Conservation (phyloP, 148 eudicot genomes). For the Pouteria glomerata region DNA sequence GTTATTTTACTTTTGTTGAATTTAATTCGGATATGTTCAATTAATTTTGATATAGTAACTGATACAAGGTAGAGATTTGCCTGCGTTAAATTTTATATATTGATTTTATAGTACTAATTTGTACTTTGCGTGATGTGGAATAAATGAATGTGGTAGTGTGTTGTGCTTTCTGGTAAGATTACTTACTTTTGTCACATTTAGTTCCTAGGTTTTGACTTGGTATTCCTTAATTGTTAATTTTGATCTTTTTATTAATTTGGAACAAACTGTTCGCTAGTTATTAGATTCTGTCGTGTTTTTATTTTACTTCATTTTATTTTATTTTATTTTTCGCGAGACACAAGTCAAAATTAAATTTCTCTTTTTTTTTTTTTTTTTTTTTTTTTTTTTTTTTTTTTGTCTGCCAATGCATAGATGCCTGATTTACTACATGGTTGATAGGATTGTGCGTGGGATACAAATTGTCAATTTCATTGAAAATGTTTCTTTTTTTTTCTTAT, state of each 20-base stretch:
- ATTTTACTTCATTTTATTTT: background rate
- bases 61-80: slow-evolving; percentile 9
- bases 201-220: slow-evolving; percentile 7
- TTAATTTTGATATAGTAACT: background rate
- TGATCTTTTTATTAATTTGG: background rate
- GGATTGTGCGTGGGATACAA: too few relatives aligned
- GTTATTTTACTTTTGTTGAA: background rate
- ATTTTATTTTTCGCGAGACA: background rate
- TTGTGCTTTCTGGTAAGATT: background rate
- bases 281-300: background rate
- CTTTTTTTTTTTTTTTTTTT: background rate
- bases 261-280: background rate
- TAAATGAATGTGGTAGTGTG: slow-evolving; percentile 3
- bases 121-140: slow-evolving; percentile 7
- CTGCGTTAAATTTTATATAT: background rate
- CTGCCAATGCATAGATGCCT: too few relatives aligned
- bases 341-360: too few relatives aligned
- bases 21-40: background rate
- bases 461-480: too few relatives aligned
- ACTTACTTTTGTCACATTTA: slow-evolving; percentile 14
- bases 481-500: background rate
- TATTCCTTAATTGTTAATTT: background rate
- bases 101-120: background rate
- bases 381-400: background rate
- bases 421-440: too few relatives aligned